Evolutionary conservation across 73 alveolate genomes (phyloP), one percentile per base, ranked within the genome.

Genomic region (Symbiodinium pilosum): DNA sequence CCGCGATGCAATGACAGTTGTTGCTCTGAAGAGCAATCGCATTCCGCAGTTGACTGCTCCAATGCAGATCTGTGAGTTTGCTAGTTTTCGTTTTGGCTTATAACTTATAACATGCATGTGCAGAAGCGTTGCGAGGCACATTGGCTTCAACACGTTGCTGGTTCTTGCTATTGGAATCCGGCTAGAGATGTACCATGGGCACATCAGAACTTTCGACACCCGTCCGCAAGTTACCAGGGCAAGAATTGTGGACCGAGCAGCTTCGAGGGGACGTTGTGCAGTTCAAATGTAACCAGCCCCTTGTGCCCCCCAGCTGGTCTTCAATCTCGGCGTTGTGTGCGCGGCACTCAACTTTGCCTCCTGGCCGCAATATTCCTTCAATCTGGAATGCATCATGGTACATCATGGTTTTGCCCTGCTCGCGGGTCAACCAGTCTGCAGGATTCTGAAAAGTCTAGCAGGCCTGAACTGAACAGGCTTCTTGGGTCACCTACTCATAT

Each of bases 321-420:
- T 87, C 94, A 87, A 87, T 34, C n/a, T 87, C 59, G 94, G 94
- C 94, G 94, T 87, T 51, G 69, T 87, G 41, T 87, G 94, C 44
- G 84, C 94, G 0, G 94, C 94, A 40, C 69, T 87, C 85, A 87
- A 87, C 64, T 87, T 87, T 36, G 94, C 24, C 12, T 51, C 84
- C 32, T 54, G 84, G 43, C 84, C 3, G 93, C 54, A 28, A 14
- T 14, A 47, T 6, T 47, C 59, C 6, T 47, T 47, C 14, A 14
- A 9, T 47, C 14, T 9, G 59, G 6, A 54, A 30, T 24, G 71
- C 32, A 54, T 54, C 71, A 1, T 54, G 71, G 24, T 54, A 30
- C 71, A 54, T 0, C 71, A 54, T 30, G 71, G 30, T 5, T 21
- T 54, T n/a, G n/a, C n/a, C n/a, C n/a, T n/a, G n/a, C n/a, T n/a